These are phyloP conservation scores for Yarrowia sp. DNA, from an alignment of 805 yeast genomes.

Conservation along the genomic window DNA sequence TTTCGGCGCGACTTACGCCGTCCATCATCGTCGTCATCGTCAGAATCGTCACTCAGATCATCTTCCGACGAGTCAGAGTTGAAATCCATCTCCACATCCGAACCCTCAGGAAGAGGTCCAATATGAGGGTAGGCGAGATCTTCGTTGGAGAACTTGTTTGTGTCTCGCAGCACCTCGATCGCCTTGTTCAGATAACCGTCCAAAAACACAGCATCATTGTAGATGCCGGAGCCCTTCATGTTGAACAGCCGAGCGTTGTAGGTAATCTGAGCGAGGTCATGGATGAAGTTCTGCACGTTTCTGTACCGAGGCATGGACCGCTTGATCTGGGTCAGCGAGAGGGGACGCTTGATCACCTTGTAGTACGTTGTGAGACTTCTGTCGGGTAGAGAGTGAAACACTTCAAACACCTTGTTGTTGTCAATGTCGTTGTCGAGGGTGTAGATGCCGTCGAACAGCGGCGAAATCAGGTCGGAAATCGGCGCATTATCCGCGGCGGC, in stretches of 20 bases:
- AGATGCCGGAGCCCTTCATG: constrained; percentile 69
- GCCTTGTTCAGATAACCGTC: constrained; percentile 59
- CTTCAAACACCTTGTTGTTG: constrained; percentile 58
- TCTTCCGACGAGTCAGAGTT: constrained; percentile 45
- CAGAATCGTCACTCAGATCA: constrained; percentile 46
- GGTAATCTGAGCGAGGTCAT: constrained; percentile 80
- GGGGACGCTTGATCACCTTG: constrained; percentile 77
- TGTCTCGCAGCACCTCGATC: constrained; percentile 59
- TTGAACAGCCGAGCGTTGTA: constrained; percentile 92
- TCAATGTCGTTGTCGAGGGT: constrained; percentile 46
- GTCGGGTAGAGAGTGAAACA: constrained; percentile 77
- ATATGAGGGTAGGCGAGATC: constrained; percentile 64
- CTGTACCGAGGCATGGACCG: constrained; percentile 44
- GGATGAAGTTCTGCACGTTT: constrained; percentile 66
- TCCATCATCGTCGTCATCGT: constrained; percentile 49
- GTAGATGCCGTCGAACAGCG: constrained; percentile 49
- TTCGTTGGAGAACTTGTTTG: constrained; percentile 50
- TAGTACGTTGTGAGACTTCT: constrained; percentile 80
- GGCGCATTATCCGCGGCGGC: constrained; percentile 19
- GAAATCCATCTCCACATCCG: constrained; percentile 45
- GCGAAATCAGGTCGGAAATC: constrained; percentile 40
- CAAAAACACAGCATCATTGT: constrained; percentile 68
- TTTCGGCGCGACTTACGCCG: constrained; percentile 43
- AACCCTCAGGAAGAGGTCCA: constrained; percentile 70
- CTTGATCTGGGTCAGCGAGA: constrained; percentile 75